Conservation (phyloP, 2,329 filamentous ascomycete genomes). For the Cladosporium sp. region DNA sequence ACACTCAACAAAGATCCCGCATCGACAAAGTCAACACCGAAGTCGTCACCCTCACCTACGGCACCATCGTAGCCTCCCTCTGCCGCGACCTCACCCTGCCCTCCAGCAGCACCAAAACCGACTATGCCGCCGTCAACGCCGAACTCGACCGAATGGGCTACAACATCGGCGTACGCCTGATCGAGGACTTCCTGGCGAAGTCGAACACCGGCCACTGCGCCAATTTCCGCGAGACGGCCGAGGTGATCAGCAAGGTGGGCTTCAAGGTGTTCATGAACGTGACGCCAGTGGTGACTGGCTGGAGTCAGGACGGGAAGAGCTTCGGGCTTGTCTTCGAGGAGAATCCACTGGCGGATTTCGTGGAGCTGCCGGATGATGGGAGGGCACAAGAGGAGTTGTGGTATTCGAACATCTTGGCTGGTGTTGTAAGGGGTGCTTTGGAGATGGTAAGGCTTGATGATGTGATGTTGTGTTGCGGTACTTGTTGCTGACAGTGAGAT, state of each 20-base stretch:
- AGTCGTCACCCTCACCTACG: slow-evolving; percentile 94
- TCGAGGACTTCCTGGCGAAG: slow-evolving; percentile 97
- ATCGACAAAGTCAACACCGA: slow-evolving; percentile 98
- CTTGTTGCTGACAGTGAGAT: slow-evolving; percentile 17
- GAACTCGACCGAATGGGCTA: slow-evolving; percentile 99
- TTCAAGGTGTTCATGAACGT: slow-evolving; percentile 99
- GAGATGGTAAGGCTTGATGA: slow-evolving; percentile 70
- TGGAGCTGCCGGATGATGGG: slow-evolving; percentile 93
- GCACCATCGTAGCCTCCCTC: slow-evolving; percentile 92
- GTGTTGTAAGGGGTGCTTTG: slow-evolving; percentile 81
- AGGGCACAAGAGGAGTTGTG: slow-evolving; percentile 93
- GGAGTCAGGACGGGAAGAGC: slow-evolving; percentile 92
- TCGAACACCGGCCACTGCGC: slow-evolving; percentile 83
- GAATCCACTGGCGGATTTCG: slow-evolving; percentile 94
- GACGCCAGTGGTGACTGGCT: slow-evolving; percentile 87
- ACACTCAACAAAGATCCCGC: slow-evolving; percentile 63
- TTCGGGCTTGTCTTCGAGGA: slow-evolving; percentile 97
- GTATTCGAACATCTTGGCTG: slow-evolving; percentile 97
- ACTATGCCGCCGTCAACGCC: slow-evolving; percentile 94
- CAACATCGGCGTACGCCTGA: slow-evolving; percentile 91
- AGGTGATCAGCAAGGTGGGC: slow-evolving; percentile 96
- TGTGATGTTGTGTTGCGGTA: not conserved
- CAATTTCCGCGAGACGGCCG: slow-evolving; percentile 93
- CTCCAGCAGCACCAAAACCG: slow-evolving; percentile 56
- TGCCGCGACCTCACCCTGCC: slow-evolving; percentile 74